Evolutionary conservation across 108 stramenopile species (phyloP).

Genomic region (Stephanodiscus minutulus): DNA sequence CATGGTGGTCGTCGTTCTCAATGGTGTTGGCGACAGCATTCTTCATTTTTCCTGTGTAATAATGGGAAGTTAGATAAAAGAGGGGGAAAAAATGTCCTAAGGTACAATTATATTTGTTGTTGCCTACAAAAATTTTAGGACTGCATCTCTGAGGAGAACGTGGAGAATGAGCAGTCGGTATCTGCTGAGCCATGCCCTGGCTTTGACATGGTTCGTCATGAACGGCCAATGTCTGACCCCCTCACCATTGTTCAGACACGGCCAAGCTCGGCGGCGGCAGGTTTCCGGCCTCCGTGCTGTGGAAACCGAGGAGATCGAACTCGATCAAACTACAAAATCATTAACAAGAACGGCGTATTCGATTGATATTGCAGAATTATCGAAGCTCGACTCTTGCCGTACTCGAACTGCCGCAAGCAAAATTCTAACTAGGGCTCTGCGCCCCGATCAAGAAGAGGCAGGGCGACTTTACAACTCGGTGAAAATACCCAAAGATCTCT

Average conservation of each 20-base stretch:
- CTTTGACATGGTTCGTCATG: conserved; percentile 2
- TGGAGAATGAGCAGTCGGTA: neutral
- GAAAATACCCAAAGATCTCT: conserved; percentile 64
- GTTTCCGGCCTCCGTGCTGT: neutral
- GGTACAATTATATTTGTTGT: neutral
- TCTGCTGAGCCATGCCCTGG: conserved; percentile 3
- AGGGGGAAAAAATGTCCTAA: neutral
- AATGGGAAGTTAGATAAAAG: too few species aligned
- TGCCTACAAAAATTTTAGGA: neutral
- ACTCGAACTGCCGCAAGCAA: conserved; percentile 53
- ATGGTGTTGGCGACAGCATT: neutral
- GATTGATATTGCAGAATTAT: conserved; percentile 40
- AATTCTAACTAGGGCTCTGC: conserved; percentile 53
- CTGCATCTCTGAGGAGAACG: too few species aligned
- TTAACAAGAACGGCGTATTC: neutral
- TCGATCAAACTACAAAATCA: neutral
- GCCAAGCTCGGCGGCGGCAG: neutral
- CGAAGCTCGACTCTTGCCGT: conserved; percentile 51
- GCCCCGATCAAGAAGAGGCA: conserved; percentile 1
- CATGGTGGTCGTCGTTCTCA: neutral
- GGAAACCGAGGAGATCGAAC: conserved; percentile 2
- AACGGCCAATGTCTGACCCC: neutral
- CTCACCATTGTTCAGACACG: neutral
- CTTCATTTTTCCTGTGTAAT: neutral
- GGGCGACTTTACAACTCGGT: conserved; percentile 59